These are phyloP conservation scores for Magnaporthiopsis incrustans DNA, from an alignment of 2,329 filamentous ascomycete species.

Conservation along the genomic window DNA sequence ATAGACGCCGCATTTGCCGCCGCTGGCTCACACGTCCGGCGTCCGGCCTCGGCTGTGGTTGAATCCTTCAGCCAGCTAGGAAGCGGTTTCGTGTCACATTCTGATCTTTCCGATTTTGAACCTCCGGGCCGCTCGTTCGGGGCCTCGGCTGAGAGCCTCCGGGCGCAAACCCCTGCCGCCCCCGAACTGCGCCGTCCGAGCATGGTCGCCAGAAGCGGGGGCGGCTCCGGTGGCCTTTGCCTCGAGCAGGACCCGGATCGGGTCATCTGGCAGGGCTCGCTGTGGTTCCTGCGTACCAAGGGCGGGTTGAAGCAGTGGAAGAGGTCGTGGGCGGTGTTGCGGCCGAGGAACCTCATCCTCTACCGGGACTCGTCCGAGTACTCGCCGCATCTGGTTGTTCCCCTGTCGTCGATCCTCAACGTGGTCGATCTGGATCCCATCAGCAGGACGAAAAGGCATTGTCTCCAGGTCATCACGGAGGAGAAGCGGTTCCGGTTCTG, in stretches of 20 bases:
- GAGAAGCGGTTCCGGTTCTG: conserved; percentile 78
- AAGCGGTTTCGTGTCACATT: conserved; percentile 68
- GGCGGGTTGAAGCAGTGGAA: conserved; percentile 88
- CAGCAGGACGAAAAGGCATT: conserved; percentile 75
- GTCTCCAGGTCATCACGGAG: conserved; percentile 88
- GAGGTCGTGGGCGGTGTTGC: conserved; percentile 84
- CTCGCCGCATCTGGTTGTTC: conserved; percentile 72
- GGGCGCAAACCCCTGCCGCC: conserved; percentile 28
- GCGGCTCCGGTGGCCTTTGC: conserved; percentile 52
- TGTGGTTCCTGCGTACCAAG: conserved; percentile 76
- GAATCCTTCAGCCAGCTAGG: conserved; percentile 58
- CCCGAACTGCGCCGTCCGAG: conserved; percentile 24
- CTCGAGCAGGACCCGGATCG: conserved; percentile 67
- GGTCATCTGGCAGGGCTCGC: conserved; percentile 88
- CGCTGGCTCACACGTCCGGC: conserved; percentile 19
- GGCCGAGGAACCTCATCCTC: conserved; percentile 73
- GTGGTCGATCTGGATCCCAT: conserved; percentile 88
- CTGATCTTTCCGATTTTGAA: conserved; percentile 75
- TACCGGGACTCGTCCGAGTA: conserved; percentile 95
- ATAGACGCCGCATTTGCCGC: conserved; percentile 20
- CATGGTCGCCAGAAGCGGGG: conserved; percentile 43
- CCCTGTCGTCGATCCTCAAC: conserved; percentile 72
- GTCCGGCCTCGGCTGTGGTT: conserved; percentile 42
- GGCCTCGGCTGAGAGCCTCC: conserved; percentile 43
- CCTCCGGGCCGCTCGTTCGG: conserved; percentile 34